Percentiles rank a stretch among this genome's conserved stretches.
phyloP scores from a whole-genome alignment of 441 rosid genomes.

The Lepidium campestre region DNA sequence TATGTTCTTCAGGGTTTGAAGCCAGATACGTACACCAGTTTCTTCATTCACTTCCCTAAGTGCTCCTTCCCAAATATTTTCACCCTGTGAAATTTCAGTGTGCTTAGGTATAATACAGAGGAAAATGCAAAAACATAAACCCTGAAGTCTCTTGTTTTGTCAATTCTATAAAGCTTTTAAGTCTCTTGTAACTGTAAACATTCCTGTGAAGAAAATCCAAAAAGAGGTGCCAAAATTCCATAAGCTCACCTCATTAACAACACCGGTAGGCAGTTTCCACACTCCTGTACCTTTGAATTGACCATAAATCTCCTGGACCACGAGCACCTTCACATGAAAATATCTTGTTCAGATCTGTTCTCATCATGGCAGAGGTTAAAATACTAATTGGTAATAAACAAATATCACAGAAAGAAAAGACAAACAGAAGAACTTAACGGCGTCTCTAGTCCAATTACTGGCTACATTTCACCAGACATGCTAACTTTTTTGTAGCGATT shows the following conservation, averaged over 20 bases:
- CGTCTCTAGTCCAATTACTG: neutral
- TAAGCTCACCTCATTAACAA: neutral
- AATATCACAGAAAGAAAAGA: neutral
- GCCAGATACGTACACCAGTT: slow-evolving; percentile 47
- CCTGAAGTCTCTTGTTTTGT: too few relatives aligned
- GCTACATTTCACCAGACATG: neutral
- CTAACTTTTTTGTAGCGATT: neutral
- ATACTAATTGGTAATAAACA: neutral
- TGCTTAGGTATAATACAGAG: neutral
- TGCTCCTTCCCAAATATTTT: neutral
- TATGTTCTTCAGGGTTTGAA: neutral
- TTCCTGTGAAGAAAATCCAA: neutral
- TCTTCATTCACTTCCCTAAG: slow-evolving; percentile 32
- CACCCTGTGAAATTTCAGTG: neutral
- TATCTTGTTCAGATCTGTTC: neutral
- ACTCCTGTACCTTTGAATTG: too few relatives aligned
- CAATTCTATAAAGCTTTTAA: too few relatives aligned
- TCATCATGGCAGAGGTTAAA: neutral
- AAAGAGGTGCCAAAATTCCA: neutral
- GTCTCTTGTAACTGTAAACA: too few relatives aligned
- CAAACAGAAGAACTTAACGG: neutral
- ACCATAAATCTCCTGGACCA: slow-evolving; percentile 40
- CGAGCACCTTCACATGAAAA: slow-evolving; percentile 39
- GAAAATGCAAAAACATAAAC: neutral
- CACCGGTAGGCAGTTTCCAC: neutral